These are phyloP conservation scores for Syzygium syzygioides DNA, from an alignment of 441 rosid species.

Conservation along the genomic window DNA sequence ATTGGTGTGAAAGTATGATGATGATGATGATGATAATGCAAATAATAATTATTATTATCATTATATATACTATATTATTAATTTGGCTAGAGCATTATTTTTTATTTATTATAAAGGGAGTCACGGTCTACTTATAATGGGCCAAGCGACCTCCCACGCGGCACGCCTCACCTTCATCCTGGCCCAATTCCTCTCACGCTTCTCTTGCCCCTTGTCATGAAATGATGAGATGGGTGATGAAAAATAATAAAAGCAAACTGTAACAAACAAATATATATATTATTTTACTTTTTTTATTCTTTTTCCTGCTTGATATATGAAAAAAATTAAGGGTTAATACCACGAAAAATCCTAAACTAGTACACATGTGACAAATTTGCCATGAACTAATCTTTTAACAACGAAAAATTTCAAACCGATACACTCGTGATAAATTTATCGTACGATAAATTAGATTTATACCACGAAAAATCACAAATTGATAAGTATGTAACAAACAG, in stretches of 20 bases:
- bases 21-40: background rate
- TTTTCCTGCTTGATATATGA: accelerated
- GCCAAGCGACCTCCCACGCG: background rate
- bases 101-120: background rate
- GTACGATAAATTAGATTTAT: too few relatives aligned
- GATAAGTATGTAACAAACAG: too few relatives aligned
- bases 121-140: background rate
- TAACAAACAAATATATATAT: background rate
- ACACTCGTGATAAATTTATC: too few relatives aligned
- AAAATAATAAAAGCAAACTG: background rate
- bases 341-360: too few relatives aligned
- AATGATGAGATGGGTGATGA: background rate
- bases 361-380: too few relatives aligned
- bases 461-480: too few relatives aligned
- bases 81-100: background rate
- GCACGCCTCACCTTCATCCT: background rate
- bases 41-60: background rate
- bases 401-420: too few relatives aligned
- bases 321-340: background rate
- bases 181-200: background rate
- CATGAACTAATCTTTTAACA: too few relatives aligned
- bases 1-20: background rate
- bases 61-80: background rate
- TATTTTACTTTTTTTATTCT: background rate
- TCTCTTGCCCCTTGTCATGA: background rate